phyloP scores from a whole-genome alignment of 2,329 filamentous ascomycete genomes.

The Dendryphion nanum region DNA sequence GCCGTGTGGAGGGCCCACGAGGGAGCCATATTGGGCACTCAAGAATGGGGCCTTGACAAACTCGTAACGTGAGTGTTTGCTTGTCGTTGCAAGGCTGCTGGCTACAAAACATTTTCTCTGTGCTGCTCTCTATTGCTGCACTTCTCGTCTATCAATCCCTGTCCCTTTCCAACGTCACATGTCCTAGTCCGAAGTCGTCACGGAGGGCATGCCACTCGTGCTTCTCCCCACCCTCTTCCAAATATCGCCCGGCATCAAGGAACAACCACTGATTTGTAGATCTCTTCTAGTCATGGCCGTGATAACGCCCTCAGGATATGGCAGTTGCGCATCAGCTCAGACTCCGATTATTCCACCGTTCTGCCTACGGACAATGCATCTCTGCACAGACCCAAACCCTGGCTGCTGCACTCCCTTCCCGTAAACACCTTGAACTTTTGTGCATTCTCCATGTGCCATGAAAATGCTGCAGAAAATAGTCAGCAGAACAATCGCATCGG shows the following conservation, averaged over 20 bases:
- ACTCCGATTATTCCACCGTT: slow-evolving; percentile 62
- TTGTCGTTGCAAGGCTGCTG: no score
- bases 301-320: slow-evolving; percentile 86
- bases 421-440: slow-evolving; percentile 98
- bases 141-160: no score
- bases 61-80: slow-evolving; percentile 74
- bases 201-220: no score
- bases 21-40: slow-evolving; percentile 71
- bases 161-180: no score
- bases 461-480: slow-evolving; percentile 8
- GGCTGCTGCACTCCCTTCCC: slow-evolving; percentile 78
- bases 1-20: slow-evolving; percentile 87
- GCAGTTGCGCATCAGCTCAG: slow-evolving; percentile 64
- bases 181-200: no score
- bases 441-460: slow-evolving; percentile 65
- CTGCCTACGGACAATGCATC: slow-evolving; percentile 66
- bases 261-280: neutral
- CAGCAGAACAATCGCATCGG: neutral
- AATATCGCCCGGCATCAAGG: neutral
- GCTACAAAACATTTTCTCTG: no score
- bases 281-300: slow-evolving; percentile 70
- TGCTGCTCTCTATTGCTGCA: no score
- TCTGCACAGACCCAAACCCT: slow-evolving; percentile 62
- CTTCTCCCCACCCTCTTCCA: no score
- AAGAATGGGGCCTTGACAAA: slow-evolving; percentile 67